These are phyloP conservation scores for Suillus subaureus DNA, from an alignment of 768 basidiomycete species.

Conservation along the genomic window DNA sequence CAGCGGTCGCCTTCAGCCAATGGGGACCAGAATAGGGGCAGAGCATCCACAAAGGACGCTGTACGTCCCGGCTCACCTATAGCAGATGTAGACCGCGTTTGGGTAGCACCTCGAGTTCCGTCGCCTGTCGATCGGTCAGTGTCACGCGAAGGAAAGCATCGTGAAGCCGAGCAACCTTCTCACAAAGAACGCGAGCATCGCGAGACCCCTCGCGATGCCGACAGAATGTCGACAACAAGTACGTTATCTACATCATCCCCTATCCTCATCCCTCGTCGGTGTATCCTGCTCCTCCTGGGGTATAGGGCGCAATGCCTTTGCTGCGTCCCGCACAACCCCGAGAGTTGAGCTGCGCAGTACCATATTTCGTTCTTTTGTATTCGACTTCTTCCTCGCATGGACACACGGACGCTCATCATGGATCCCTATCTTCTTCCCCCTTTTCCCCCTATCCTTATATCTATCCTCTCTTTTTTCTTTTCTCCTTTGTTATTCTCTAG, in stretches of 20 bases:
- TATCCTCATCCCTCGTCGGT: conserved; percentile 36
- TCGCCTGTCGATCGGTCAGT: conserved; percentile 17
- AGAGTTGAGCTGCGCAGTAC: conserved; percentile 42
- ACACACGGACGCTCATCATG: conserved; percentile 45
- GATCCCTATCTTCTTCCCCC: conserved; percentile 35
- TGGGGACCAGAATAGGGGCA: conserved; percentile 25
- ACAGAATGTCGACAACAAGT: conserved; percentile 43
- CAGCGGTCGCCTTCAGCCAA: conserved; percentile 21
- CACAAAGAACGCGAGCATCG: conserved; percentile 24
- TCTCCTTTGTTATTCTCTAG: conserved; percentile 42
- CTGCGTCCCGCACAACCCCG: conserved; percentile 47
- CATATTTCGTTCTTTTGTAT: conserved; percentile 35
- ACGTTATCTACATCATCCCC: conserved; percentile 50
- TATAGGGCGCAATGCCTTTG: conserved; percentile 35
- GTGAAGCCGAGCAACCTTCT: conserved; percentile 21
- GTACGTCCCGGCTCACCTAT: conserved; percentile 11
- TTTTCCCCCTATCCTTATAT: conserved; percentile 33
- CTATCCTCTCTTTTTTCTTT: conserved; percentile 29
- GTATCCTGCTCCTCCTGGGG: conserved; percentile 41
- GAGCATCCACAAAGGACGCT: not conserved
- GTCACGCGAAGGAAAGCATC: conserved; percentile 28
- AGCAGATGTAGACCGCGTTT: conserved; percentile 28
- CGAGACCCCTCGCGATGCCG: conserved; percentile 29
- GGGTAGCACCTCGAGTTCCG: conserved; percentile 19
- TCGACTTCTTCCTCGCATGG: conserved; percentile 41